Evolutionary conservation across 176 grass and related monocot genomes (phyloP), one percentile per base, ranked within the genome.

Genomic region (Paspalum notatum): DNA sequence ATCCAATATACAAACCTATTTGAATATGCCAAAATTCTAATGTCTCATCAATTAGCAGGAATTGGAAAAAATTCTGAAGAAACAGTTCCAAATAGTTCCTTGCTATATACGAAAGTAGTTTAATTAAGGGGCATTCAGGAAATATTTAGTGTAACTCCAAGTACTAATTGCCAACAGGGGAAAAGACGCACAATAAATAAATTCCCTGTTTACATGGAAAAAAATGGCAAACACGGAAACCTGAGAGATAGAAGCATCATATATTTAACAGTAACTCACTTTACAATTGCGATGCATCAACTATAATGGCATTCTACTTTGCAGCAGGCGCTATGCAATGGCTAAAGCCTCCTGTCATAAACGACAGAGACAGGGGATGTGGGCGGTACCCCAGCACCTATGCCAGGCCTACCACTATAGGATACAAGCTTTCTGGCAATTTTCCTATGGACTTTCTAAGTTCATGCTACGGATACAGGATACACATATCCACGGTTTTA

Each of bases 141-240:
- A 1, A 39, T 45, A 84, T 47, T 60, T 80, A 42, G 13, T 59
- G 72, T 61, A 71, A 80, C 74, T 64, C 8, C 9, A 69, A 40
- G 25, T 16, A 81, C 27, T 89, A 85, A 67, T 79, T 68, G 53
- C 57, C 42, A 70, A 62, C 20, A 45, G 37, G 16, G 42, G 62
- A 78, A 78, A 67, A 25, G 39, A 40, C 18, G 65, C 5, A 24
- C 38, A 4, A 73, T 60, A 59, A 75, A 61, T 12, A 73, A 79
- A 20, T 27, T 24, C 39, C 17, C 52, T 24, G 24, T 76, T 55
- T 49, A 70, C 47, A 39, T 55, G 62, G 47, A 64, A 87, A 21
- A 8, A 71, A 62, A 44, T 82, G 46, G 40, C 17, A 87, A 51
- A 55, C 5, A 52, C 0, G 3, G 55, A 76, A 87, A 77, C 26